These are phyloP conservation scores for Adenanthera pavonina DNA, from an alignment of 306 rosid genomes.

Conservation along the genomic window DNA sequence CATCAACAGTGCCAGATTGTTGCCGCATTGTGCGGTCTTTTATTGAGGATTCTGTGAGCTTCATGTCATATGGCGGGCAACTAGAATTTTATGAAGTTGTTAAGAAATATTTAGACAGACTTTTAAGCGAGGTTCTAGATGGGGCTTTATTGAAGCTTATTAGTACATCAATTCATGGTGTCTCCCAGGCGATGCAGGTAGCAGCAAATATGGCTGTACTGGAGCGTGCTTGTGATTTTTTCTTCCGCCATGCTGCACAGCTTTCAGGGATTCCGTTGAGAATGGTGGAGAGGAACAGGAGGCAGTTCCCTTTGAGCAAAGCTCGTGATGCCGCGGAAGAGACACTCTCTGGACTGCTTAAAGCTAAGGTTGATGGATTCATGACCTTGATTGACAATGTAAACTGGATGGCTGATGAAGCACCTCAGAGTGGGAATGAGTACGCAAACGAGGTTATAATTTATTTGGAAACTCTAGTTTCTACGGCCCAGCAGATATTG, in stretches of 20 bases:
- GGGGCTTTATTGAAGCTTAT: conserved; percentile 87
- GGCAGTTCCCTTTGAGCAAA: conserved; percentile 80
- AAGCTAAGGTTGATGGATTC: conserved; percentile 75
- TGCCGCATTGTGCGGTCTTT: conserved; percentile 97
- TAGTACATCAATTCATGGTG: conserved; percentile 72
- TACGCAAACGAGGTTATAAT: conserved; percentile 90
- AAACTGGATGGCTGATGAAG: conserved; percentile 90
- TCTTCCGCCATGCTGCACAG: conserved; percentile 98
- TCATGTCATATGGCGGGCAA: conserved; percentile 98
- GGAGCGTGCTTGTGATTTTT: conserved; percentile 97
- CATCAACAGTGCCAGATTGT: conserved; percentile 94
- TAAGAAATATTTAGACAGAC: conserved; percentile 89
- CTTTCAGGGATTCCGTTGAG: conserved; percentile 93
- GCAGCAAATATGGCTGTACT: conserved; percentile 96
- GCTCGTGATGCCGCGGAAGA: conserved; percentile 95
- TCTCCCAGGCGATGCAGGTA: conserved; percentile 93
- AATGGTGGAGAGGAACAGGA: conserved; percentile 93
- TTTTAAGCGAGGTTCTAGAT: conserved; percentile 79
- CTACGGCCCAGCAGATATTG: conserved; percentile 94
- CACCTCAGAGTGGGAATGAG: conserved; percentile 79
- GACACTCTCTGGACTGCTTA: conserved; percentile 62
- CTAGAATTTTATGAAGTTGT: conserved; percentile 91
- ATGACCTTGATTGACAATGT: conserved; percentile 83
- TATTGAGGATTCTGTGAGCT: conserved; percentile 96
- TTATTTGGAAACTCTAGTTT: conserved; percentile 92